Evolutionary conservation across 2,329 filamentous ascomycete species (phyloP), one percentile per base, ranked within the genome.

Genomic region (Neonectria ditissima): DNA sequence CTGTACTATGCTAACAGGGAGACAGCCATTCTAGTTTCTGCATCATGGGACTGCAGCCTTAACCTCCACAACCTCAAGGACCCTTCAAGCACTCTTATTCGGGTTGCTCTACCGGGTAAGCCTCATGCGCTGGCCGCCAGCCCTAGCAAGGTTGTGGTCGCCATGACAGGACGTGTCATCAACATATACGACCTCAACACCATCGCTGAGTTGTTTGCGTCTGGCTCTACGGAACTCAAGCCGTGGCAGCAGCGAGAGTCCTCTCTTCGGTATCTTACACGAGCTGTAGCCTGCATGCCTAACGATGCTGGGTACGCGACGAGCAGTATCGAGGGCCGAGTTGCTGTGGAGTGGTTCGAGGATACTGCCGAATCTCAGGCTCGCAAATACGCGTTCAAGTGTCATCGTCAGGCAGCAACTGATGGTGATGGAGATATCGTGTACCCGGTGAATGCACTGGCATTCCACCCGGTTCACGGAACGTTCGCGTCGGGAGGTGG

Each of bases 281-380:
- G 96, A 63, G 92, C 93, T 18, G 92, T 98, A 0, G 90, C 94
- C 16, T 97, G 95, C 79, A 98, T 99, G 96, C 95, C 96, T 14
- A 94, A 96, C 73, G 96, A 97, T 70, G 92, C 91, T 11, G 96
- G 96, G 5, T 99, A 98, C 77, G 94, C 95, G 10, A 95, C 92
- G 1, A 93, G 89, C 62, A 94, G 91, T 73, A 99, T 99, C 73
- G 96, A 99, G 77, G 96, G 96, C 5, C 90, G 96, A 72, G 94
- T 99, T 2, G 95, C 94, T 0, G 96, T 99, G 1, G 96, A 99
- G 79, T 98, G 94, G 93, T 98, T 99, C 77, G 96, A 98, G 76
- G 92, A 96, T 16, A 92, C 89, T 5, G 84, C 89, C 44, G 92
- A 95, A 78, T 94, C 92, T 4, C 94, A 98, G 81, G 91, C 92